phyloP scores from a whole-genome alignment of 1,139 yeast species.

The Torulaspora globosa region DNA sequence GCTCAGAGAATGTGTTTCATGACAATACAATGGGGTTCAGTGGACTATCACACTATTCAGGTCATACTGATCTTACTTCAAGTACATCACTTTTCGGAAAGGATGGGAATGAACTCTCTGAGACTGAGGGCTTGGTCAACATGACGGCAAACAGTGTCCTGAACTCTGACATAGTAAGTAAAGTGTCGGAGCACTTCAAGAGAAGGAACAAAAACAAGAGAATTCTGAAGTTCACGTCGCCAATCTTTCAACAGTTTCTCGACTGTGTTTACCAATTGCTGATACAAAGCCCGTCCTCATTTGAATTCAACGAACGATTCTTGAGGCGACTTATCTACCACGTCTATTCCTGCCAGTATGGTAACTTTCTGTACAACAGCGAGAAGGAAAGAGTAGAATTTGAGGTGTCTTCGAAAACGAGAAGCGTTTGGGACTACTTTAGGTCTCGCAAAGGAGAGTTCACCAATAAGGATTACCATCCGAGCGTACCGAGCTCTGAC shows the following conservation, averaged over 20 bases:
- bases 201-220: conserved; percentile 37
- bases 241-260: conserved; percentile 88
- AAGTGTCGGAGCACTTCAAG: conserved; percentile 23
- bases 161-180: conserved; percentile 24
- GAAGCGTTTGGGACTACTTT: conserved; percentile 94
- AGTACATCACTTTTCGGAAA: conserved; percentile 14
- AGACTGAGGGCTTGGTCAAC: conserved; percentile 8
- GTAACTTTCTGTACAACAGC: conserved; percentile 74
- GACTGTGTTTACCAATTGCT: conserved; percentile 82
- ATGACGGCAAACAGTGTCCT: conserved; percentile 12
- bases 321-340: conserved; percentile 80
- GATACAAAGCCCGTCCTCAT: conserved; percentile 63
- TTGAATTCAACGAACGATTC: conserved; percentile 88
- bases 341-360: conserved; percentile 90
- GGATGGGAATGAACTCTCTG: conserved; percentile 16
- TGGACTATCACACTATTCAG: conserved; percentile 26
- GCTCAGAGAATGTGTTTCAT: conserved; percentile 42
- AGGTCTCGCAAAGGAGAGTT: conserved; percentile 72
- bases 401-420: conserved; percentile 47
- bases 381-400: conserved; percentile 57
- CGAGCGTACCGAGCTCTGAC: conserved; percentile 11
- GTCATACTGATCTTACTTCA: conserved; percentile 8
- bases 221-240: conserved; percentile 61
- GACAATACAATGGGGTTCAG: conserved; percentile 30
- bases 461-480: conserved; percentile 47